Evolutionary conservation across 2,329 filamentous ascomycete species (phyloP), one percentile per base, ranked within the genome.

Genomic region (Penicillium sp.): DNA sequence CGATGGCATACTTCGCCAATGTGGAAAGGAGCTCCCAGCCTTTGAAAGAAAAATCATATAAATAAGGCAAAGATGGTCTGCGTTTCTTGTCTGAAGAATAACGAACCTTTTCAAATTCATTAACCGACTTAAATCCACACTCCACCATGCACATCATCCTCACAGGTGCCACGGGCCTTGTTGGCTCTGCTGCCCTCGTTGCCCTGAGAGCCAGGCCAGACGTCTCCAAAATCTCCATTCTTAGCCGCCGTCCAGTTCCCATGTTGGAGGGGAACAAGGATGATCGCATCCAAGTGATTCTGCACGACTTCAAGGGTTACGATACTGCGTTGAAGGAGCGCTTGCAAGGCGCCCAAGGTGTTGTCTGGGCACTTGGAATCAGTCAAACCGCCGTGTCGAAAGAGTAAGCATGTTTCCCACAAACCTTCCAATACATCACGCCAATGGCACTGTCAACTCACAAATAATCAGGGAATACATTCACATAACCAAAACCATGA

Each of bases 351-450:
- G 89, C 89, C 0, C 77, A 82, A 7, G 89, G 87, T 2, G 89
- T 86, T 59, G 87, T 92, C 1, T 93, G 90, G 90, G 89, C 90
- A 0, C 79, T 89, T 70, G 89, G 90, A 0, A 85, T 87, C 50
- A 86, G 83, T 60, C 83, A 87, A 67, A 85, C 73, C 11, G 76
- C 82, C 41, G 87, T 90, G 7, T 70, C 70, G 57, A 85, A 84
- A 60, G 84, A 88, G 82, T 87, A 68, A 60, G 82, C 14, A 27
- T 27, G n/a, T 41, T 33, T 24, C 35, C 33, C 14, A 3, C 18
- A 11, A 50, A 22, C 11, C 11, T 1, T 13, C 11, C n/a, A 13
- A 36, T 14, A 1, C 2, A 10, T 4, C 2, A 18, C 22, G n/a
- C 1, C 2, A 6, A 27, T 69, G 16, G 46, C 59, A 41, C 36